Base-by-base conservation (phyloP, 1,139 yeast species). In the Sugiyamaella paludigena region DNA sequence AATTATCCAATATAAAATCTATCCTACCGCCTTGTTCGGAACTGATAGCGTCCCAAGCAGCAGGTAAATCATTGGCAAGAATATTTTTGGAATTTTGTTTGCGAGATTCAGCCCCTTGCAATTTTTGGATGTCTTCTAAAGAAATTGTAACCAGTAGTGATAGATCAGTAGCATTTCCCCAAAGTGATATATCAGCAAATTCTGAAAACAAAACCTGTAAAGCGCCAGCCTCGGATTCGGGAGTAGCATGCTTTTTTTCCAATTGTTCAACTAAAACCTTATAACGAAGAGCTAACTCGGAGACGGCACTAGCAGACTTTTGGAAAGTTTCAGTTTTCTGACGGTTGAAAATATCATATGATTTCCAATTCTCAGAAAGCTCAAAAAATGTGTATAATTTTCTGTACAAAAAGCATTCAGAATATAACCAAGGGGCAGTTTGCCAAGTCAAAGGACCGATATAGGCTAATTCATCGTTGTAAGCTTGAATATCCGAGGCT, bases 81-180 rank as follows among this genome's bases (percentile, higher is more conserved):
- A 92, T 86, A 61, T 88, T 87, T 58, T 87, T 81, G 65, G 87
- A 94, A 54, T 91, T 85, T 61, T 82, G 80, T 65, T 83, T 84
- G 60, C 98, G 78, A 15, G 87, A 89, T 57, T 85, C 88, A 12
- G 85, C 87, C 35, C 96, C 97, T 73, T 92, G 99, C 41, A 89
- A 79, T 5, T 92, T 82, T 67, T 87, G 85, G 60, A 92, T 85
- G 57, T 92, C 97, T 49, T 89, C 96, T 35, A 88, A 68, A 7
- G 92, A 81, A 36, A 87, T 87, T 31, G 66, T 64, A 34, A 71
- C 68, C 56, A 92, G 74, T 52, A 94, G 73, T 0, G 97, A 88
- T 62, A 92, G 76, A 69, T 92, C 99, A 6, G 97, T 88, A 24
- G 98, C 97, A 68, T 92, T 92, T 24, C 99, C 99, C 98, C 98